Evolutionary conservation across 306 rosid genomes (phyloP).

Genomic region (Cajanus cajan): DNA sequence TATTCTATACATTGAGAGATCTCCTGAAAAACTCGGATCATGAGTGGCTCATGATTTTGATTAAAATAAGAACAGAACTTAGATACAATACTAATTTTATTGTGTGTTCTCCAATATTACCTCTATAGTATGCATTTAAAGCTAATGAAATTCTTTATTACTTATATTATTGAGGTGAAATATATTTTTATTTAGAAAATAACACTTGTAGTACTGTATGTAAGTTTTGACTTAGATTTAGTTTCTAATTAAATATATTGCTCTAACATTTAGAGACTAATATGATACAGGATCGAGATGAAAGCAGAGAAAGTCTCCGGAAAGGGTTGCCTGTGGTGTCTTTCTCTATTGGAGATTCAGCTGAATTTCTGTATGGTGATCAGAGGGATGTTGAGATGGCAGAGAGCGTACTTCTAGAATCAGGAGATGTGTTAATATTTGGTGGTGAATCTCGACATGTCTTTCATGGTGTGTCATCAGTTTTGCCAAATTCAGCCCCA

Average conservation of each 20-base stretch:
- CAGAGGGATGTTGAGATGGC: slow-evolving; percentile 47
- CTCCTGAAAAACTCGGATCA: neutral
- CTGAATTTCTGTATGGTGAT: slow-evolving; percentile 69
- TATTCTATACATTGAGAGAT: neutral
- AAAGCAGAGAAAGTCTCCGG: slow-evolving; percentile 50
- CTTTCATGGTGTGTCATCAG: slow-evolving; percentile 66
- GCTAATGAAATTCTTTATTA: no score
- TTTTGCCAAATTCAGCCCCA: slow-evolving; percentile 62
- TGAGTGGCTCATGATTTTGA: neutral
- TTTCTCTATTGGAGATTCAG: slow-evolving; percentile 70
- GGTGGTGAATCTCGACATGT: slow-evolving; percentile 66
- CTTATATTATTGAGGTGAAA: no score
- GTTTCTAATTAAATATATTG: no score
- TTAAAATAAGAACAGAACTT: neutral
- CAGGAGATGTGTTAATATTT: slow-evolving; percentile 73
- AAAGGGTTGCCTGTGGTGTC: slow-evolving; percentile 70
- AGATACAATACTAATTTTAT: no score
- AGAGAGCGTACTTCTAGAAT: slow-evolving; percentile 48
- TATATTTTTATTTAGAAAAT: no score
- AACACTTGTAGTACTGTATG: no score
- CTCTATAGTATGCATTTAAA: no score
- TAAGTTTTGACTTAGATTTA: no score
- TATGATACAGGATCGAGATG: slow-evolving; percentile 60
- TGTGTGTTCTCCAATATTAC: no score
- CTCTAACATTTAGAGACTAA: no score